Base-by-base conservation (phyloP, 805 yeast species). In the Candida parachauliodes region DNA sequence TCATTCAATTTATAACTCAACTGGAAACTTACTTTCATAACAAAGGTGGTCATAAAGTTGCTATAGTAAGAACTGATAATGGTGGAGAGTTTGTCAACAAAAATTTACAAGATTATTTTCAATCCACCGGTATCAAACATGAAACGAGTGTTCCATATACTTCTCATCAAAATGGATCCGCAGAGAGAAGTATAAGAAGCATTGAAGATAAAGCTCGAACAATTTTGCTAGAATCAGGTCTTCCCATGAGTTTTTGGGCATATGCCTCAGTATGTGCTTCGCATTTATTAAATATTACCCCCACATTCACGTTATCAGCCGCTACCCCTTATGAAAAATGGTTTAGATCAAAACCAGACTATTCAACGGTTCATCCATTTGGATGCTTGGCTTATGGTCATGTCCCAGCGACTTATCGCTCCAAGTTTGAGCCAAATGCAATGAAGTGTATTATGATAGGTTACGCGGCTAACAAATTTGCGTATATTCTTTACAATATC, bases 11-110 rank as follows among this genome's bases (percentile, higher is more conserved):
- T 20, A 18, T 31, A 2, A 31, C 15, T 19, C 47, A 12, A 9
- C 7, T 11, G 28, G 28, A 26, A 14, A 7, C 12, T 26, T n/a
- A 10, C 11, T 14, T 10, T 12, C 24, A n/a, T n/a, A 21, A 21
- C 10, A 7, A 7, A 10, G 7, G 9, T 10, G 10, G 10, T 21
- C 24, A 21, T 10, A 21, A 21, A 21, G 24, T 21, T 26, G 16
- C 28, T 7, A 6, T 52, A 47, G 37, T 40, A 20, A 14, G 54
- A 40, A 25, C 23, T 19, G 30, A 29, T 14, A 28, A 25, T 29
- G 38, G 32, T 20, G 33, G 38, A 8, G 38, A 34, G 22, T 34
- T 18, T 34, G 16, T 26, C 14, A 27, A 28, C 28, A 11, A 11
- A 6, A 26, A 7, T 10, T 26, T 26, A 26, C 9, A 26, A 14